Evolutionary conservation across 2,329 filamentous ascomycete genomes (phyloP), one percentile per base, ranked within the genome.

Genomic region (Claviceps purpurea): DNA sequence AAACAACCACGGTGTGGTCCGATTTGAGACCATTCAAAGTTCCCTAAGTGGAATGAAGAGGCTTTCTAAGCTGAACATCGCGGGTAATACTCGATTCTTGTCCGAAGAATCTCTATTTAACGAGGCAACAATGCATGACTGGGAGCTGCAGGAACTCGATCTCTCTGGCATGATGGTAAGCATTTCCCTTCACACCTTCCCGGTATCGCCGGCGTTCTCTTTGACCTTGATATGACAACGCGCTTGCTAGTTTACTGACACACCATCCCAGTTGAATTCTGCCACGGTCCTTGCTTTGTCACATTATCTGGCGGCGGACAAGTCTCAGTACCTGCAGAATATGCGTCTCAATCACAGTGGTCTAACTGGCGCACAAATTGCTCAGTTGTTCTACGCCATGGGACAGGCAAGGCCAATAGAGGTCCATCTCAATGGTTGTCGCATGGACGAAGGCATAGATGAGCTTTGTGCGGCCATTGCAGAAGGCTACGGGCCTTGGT

Each of bases 141-240:
- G 73, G 68, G 64, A 65, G n/a, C 65, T 81, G 24, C 72, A 78
- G 58, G 74, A 77, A 53, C 63, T 81, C 16, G 71, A 80, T 55
- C 62, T 81, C 30, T 79, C 77, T 2, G 71, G 73, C 5, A 78
- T 76, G 62, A 72, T 73, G 65, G 73, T 77, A 61, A 24, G 54
- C 56, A 42, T 47, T 38, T 34, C 5, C 14, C 30, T 14, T 49
- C 30, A 34, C 30, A 11, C 10, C 3, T 34, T 34, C 10, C 30
- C 30, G 10, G 10, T 6, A 24, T 44, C 14, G 2, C 14, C 3
- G 39, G 26, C 5, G 38, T 37, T 37, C 11, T 11, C 16, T 5
- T 52, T 34, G 18, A 20, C 13, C 14, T 40, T 11, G 30, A 14
- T 13, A 38, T 40, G 22, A 18, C 1, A 7, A 18, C 22, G 24